phyloP scores from a whole-genome alignment of 768 basidiomycete species.

The Tylopilus vinaceipallidus region DNA sequence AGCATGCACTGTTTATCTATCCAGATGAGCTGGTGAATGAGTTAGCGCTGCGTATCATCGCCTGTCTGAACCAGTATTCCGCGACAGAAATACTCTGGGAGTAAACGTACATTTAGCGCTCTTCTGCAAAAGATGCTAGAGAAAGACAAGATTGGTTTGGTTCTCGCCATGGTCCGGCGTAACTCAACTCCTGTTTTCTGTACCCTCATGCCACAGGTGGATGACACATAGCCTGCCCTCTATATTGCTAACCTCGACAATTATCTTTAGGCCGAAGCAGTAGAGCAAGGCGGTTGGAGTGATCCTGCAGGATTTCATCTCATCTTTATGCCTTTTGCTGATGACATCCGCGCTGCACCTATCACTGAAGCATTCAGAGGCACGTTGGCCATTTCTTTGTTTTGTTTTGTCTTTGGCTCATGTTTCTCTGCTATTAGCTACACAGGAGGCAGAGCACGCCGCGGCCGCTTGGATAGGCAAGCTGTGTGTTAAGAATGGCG shows the following conservation, averaged over 20 bases:
- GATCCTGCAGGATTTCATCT: slow-evolving; percentile 92
- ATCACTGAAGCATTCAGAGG: slow-evolving; percentile 65
- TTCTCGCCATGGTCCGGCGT: slow-evolving; percentile 61
- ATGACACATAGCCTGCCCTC: background rate
- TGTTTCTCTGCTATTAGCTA: slow-evolving; percentile 45
- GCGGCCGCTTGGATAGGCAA: slow-evolving; percentile 78
- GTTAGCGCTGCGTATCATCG: background rate
- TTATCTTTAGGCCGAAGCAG: slow-evolving; percentile 58
- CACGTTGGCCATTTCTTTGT: slow-evolving; percentile 22
- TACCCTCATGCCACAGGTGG: slow-evolving; percentile 83
- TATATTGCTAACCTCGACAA: background rate
- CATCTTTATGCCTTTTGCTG: slow-evolving; percentile 90
- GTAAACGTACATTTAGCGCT: slow-evolving; percentile 88
- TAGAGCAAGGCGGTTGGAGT: slow-evolving; percentile 68
- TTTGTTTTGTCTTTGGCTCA: background rate
- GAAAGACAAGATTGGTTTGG: slow-evolving; percentile 83
- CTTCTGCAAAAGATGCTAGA: slow-evolving; percentile 79
- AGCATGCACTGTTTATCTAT: slow-evolving; percentile 88
- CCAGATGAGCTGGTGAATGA: slow-evolving; percentile 80
- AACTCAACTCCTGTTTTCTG: slow-evolving; percentile 80
- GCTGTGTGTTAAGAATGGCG: slow-evolving; percentile 70
- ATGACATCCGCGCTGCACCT: slow-evolving; percentile 85
- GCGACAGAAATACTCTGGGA: slow-evolving; percentile 76
- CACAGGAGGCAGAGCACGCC: slow-evolving; percentile 60
- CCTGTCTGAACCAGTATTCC: background rate